A percentile compares a stretch with the other conserved stretches of the same genome.
These are phyloP conservation scores for Neckera pumila DNA, from an alignment of 225 moss, liverwort and hornwort species.

Conservation along the genomic window DNA sequence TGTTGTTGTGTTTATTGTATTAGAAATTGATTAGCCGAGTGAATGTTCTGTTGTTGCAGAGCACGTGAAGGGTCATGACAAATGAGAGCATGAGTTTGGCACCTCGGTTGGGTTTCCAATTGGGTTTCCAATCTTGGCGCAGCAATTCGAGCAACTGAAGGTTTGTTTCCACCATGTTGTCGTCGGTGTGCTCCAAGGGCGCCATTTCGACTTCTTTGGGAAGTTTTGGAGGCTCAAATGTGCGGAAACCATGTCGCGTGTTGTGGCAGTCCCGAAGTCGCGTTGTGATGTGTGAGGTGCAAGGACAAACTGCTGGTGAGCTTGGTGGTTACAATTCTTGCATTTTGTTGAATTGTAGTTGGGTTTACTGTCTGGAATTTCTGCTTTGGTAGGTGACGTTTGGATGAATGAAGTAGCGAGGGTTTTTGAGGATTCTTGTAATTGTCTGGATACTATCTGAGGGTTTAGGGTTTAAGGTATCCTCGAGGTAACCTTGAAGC, in stretches of 20 bases:
- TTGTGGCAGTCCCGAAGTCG: slow-evolving; percentile 2
- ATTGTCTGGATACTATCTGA: no score
- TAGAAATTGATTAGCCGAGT: background rate
- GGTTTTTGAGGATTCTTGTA: background rate
- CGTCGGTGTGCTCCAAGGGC: background rate
- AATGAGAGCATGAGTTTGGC: background rate
- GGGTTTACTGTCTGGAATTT: background rate
- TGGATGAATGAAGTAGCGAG: background rate
- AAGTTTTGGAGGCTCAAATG: background rate
- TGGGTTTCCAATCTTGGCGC: background rate
- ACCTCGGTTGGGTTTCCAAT: background rate
- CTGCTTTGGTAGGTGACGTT: background rate
- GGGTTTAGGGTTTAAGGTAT: slow-evolving; percentile 17
- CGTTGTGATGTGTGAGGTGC: slow-evolving; percentile 18
- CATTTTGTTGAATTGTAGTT: background rate
- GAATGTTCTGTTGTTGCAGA: background rate
- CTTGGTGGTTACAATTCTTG: background rate
- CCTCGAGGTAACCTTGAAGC: background rate
- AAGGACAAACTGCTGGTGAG: slow-evolving; percentile 37
- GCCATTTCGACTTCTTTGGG: background rate
- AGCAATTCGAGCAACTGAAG: background rate
- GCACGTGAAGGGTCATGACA: background rate
- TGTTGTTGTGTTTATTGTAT: background rate
- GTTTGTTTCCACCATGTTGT: slow-evolving; percentile 21
- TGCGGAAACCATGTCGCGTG: slow-evolving; percentile 2